A percentile compares a stretch with the other conserved stretches of the same genome.
These are phyloP conservation scores for Datisca glomerata DNA, from an alignment of 306 rosid species.

Conservation along the genomic window DNA sequence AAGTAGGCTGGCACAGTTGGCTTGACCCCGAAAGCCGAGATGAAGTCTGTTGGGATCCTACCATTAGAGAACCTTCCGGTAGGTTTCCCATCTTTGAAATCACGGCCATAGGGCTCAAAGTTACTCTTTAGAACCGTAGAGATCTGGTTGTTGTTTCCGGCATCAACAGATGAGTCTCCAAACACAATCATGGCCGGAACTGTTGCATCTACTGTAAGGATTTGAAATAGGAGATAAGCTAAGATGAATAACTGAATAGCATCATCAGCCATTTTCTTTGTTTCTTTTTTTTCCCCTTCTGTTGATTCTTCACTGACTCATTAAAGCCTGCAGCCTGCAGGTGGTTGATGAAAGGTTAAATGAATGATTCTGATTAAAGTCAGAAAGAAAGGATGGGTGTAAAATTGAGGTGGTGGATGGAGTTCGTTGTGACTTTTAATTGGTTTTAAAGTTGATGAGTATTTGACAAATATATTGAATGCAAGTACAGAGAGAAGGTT, in stretches of 20 bases:
- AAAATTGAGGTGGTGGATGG: background rate
- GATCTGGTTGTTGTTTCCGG: slow-evolving; percentile 52
- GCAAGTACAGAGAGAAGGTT: background rate
- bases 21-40: slow-evolving; percentile 41
- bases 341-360: background rate
- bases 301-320: too few relatives aligned
- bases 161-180: slow-evolving; percentile 55
- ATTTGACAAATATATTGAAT: background rate
- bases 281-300: too few relatives aligned
- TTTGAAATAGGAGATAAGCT: slow-evolving; percentile 9
- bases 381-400: background rate
- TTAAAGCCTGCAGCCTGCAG: too few relatives aligned
- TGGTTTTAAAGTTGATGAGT: background rate
- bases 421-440: background rate
- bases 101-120: slow-evolving; percentile 40
- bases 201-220: slow-evolving; percentile 4
- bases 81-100: slow-evolving; percentile 25
- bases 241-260: slow-evolving; percentile 8
- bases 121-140: slow-evolving; percentile 36
- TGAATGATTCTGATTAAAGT: background rate
- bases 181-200: slow-evolving; percentile 42
- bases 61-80: slow-evolving; percentile 57
- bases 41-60: slow-evolving; percentile 37
- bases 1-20: slow-evolving; percentile 36
- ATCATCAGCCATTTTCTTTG: background rate